These are phyloP conservation scores for Ceriops zippeliana DNA, from an alignment of 345 rosid species.

Conservation along the genomic window DNA sequence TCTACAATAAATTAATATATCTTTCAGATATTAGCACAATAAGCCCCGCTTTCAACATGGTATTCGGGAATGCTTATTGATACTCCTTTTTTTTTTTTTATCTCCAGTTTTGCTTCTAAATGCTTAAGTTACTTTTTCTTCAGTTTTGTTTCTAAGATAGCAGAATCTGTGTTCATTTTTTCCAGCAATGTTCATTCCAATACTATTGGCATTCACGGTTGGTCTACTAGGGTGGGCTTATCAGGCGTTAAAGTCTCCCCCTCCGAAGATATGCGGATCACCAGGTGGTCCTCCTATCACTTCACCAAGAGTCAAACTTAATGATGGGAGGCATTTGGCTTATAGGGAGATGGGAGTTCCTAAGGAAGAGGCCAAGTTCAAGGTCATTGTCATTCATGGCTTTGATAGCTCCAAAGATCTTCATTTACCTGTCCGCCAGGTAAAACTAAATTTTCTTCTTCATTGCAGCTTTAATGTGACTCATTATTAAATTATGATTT, in stretches of 20 bases:
- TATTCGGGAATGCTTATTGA: no score
- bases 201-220: slow-evolving; percentile 42
- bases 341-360: slow-evolving; percentile 69
- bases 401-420: slow-evolving; percentile 59
- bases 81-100: no score
- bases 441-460: slow-evolving; percentile 24
- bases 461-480: background rate
- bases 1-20: no score
- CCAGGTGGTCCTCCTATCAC: slow-evolving; percentile 62
- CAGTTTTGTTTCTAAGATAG: no score
- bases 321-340: slow-evolving; percentile 77
- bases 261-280: slow-evolving; percentile 68
- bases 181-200: slow-evolving; percentile 48
- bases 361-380: slow-evolving; percentile 53
- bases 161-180: background rate
- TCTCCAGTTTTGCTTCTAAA: no score
- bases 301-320: slow-evolving; percentile 65
- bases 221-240: slow-evolving; percentile 56
- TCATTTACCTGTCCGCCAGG: slow-evolving; percentile 49
- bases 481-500: background rate
- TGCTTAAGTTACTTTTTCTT: no score
- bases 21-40: no score
- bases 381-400: slow-evolving; percentile 65
- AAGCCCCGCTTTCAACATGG: no score
- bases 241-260: slow-evolving; percentile 58